Percentiles rank a stretch among this genome's conserved stretches.
phyloP scores from a whole-genome alignment of 2,329 filamentous ascomycete genomes.

The Domatiomyces globalis region DNA sequence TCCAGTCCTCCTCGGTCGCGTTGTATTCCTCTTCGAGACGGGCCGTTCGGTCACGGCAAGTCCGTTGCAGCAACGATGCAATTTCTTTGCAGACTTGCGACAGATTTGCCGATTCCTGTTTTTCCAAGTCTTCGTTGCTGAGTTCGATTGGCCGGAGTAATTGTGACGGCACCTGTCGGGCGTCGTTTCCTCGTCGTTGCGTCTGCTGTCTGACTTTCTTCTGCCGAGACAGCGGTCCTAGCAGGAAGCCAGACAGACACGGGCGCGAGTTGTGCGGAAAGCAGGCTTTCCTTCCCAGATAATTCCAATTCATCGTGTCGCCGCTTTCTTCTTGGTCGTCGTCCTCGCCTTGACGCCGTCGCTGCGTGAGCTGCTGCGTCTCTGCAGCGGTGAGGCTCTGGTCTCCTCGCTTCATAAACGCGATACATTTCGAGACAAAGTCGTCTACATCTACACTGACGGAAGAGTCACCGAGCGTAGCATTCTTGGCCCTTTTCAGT shows the following conservation, averaged over 20 bases:
- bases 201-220: slow-evolving; percentile 61
- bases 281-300: slow-evolving; percentile 64
- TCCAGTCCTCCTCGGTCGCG: slow-evolving; percentile 20
- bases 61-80: slow-evolving; percentile 41
- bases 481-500: slow-evolving; percentile 59
- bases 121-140: slow-evolving; percentile 56
- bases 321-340: slow-evolving; percentile 53
- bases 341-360: slow-evolving; percentile 40
- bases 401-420: slow-evolving; percentile 61
- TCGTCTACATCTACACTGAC: slow-evolving; percentile 79
- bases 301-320: slow-evolving; percentile 72
- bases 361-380: slow-evolving; percentile 21
- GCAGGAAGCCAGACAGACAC: slow-evolving; percentile 64
- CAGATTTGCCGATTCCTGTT: slow-evolving; percentile 64
- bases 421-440: slow-evolving; percentile 78
- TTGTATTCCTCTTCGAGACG: slow-evolving; percentile 13
- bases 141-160: slow-evolving; percentile 65
- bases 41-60: slow-evolving; percentile 33
- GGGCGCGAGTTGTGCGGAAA: slow-evolving; percentile 60
- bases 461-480: slow-evolving; percentile 57
- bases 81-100: slow-evolving; percentile 68
- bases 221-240: slow-evolving; percentile 78
- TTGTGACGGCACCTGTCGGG: slow-evolving; percentile 52
- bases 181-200: slow-evolving; percentile 57
- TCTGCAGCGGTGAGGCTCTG: slow-evolving; percentile 20